These are phyloP conservation scores for Erythrophleum fordii DNA, from an alignment of 306 rosid genomes.

Conservation along the genomic window DNA sequence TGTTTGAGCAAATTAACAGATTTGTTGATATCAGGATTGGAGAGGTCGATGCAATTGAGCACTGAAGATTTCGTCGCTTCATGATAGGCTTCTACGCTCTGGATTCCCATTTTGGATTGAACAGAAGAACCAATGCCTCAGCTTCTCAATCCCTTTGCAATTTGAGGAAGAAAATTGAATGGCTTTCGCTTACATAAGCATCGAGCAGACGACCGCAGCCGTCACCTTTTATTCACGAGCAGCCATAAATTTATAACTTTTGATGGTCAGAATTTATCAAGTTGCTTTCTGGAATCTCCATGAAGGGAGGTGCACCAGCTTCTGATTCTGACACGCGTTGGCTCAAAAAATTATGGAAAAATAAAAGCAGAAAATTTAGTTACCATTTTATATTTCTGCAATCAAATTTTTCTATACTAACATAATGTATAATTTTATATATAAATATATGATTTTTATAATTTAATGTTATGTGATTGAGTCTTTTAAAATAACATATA, in stretches of 20 bases:
- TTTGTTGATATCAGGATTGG: slow-evolving; percentile 46
- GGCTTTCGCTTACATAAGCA: not conserved
- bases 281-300: not conserved
- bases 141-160: not conserved
- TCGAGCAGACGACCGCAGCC: not conserved
- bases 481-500: no score
- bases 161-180: not conserved
- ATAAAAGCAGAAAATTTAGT: not conserved
- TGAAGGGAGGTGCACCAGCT: not conserved
- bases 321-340: not conserved
- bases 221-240: not conserved
- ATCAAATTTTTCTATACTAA: no score
- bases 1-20: slow-evolving; percentile 64
- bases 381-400: no score
- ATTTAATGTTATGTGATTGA: no score
- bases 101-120: not conserved
- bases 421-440: no score
- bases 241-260: not conserved
- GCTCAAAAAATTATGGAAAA: not conserved
- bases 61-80: slow-evolving; percentile 40
- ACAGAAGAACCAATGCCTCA: not conserved
- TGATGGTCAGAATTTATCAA: not conserved
- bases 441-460: no score
- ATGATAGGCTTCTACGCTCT: not conserved
- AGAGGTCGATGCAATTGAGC: slow-evolving; percentile 70